Conservation (phyloP, 2,329 filamentous ascomycete species). For the Epichloe hybrida region DNA sequence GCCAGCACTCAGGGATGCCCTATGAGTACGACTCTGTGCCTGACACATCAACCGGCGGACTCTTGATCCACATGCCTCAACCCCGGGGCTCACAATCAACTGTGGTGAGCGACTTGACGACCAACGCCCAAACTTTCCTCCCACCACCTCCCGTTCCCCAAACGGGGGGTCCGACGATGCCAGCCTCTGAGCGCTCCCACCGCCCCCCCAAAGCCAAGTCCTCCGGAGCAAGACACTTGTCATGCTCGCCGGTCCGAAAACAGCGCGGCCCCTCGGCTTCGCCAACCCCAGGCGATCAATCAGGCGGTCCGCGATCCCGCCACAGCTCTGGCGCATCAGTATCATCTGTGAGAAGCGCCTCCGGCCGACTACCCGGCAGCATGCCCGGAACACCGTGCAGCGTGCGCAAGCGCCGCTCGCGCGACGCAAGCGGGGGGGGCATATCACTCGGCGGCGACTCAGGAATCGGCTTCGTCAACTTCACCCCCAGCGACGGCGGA, state of each 20-base stretch:
- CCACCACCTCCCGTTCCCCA: conserved; percentile 15
- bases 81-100: conserved; percentile 22
- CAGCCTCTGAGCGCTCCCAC: conserved; percentile 24
- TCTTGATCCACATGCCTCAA: conserved; percentile 43
- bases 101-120: conserved; percentile 21
- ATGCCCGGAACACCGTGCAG: conserved; percentile 26
- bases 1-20: conserved; percentile 25
- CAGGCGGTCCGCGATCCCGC: conserved; percentile 16
- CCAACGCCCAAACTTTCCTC: conserved; percentile 22
- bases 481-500: conserved; percentile 64
- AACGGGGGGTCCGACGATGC: background rate
- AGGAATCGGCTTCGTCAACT: conserved; percentile 67
- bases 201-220: conserved; percentile 40
- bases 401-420: conserved; percentile 26
- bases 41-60: conserved; percentile 22
- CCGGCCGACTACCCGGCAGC: conserved; percentile 19
- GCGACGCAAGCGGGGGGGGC: conserved; percentile 20
- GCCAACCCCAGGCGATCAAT: conserved; percentile 22
- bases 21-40: conserved; percentile 25
- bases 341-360: conserved; percentile 22
- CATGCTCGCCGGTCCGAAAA: conserved; percentile 28
- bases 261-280: conserved; percentile 25
- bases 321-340: conserved; percentile 27
- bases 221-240: conserved; percentile 37
- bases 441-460: conserved; percentile 15